Conservation (phyloP, 2,329 filamentous ascomycete species). For the Cercospora canescens region DNA sequence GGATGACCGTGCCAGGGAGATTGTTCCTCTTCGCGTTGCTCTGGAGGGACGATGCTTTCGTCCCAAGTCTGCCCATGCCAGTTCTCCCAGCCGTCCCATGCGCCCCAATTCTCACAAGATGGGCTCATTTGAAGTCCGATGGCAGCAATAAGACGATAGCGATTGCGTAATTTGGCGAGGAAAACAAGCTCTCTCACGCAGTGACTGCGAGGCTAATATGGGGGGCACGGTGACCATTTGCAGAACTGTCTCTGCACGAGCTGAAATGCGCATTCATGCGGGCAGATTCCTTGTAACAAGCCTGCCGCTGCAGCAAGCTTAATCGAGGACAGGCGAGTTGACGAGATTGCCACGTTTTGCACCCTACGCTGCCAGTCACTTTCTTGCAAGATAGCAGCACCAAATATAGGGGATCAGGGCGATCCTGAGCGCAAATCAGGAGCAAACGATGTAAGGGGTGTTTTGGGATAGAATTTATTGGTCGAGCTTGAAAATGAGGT, state of each 20-base stretch:
- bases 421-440: neutral
- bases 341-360: slow-evolving; percentile 11
- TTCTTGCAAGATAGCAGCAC: neutral
- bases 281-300: slow-evolving; percentile 17
- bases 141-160: neutral
- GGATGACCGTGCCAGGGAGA: neutral
- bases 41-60: neutral
- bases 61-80: slow-evolving; percentile 2
- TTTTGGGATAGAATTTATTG: neutral
- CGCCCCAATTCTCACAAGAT: neutral
- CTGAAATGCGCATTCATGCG: slow-evolving; percentile 9
- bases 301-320: slow-evolving; percentile 18
- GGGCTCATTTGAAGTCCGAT: slow-evolving; percentile 2
- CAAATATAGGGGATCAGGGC: neutral
- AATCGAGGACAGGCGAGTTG: slow-evolving; percentile 11
- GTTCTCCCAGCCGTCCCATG: slow-evolving; percentile 3
- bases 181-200: neutral
- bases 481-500: neutral
- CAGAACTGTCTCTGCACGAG: slow-evolving; percentile 3
- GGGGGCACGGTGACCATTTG: neutral
- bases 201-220: neutral
- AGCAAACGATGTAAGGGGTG: neutral
- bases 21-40: neutral
- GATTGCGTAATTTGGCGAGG: neutral
- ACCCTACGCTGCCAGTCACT: neutral